Percentiles rank a stretch among this genome's conserved stretches.
These are phyloP conservation scores for Nakataea oryzae DNA, from an alignment of 2,329 filamentous ascomycete genomes.

Conservation along the genomic window DNA sequence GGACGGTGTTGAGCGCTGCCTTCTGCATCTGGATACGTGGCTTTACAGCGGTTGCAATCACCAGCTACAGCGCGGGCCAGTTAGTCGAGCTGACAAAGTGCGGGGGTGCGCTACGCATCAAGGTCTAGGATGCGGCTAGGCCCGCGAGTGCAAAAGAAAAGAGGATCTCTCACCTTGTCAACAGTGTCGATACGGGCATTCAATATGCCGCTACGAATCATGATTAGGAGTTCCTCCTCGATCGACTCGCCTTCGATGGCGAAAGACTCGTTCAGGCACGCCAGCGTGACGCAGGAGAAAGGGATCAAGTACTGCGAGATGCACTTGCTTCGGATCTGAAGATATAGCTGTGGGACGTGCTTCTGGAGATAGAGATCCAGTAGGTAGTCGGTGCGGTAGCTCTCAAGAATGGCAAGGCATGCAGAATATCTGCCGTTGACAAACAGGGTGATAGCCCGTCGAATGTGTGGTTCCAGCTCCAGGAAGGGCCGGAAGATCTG, in stretches of 20 bases:
- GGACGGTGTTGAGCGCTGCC: constrained; percentile 56
- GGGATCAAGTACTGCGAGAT: constrained; percentile 89
- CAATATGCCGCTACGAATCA: constrained; percentile 66
- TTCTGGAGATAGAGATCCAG: constrained; percentile 77
- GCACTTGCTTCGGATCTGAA: constrained; percentile 73
- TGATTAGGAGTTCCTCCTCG: constrained; percentile 62
- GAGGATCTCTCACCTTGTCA: constrained; percentile 47
- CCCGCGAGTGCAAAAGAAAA: not conserved
- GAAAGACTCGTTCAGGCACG: constrained; percentile 71
- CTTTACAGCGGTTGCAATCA: constrained; percentile 61
- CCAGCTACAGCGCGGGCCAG: constrained; percentile 35
- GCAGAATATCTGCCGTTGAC: constrained; percentile 81
- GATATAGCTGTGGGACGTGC: constrained; percentile 62
- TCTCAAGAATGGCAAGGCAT: constrained; percentile 73
- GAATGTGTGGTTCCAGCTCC: constrained; percentile 87
- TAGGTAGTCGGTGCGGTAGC: constrained; percentile 76
- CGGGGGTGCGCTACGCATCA: not conserved
- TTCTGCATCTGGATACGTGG: constrained; percentile 60
- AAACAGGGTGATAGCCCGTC: constrained; percentile 82
- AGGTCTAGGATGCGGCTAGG: not conserved
- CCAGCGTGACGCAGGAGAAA: constrained; percentile 77
- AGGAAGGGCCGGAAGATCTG: constrained; percentile 73
- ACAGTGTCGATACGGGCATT: constrained; percentile 79
- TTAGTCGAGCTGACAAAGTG: not conserved
- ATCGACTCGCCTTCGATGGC: constrained; percentile 50